Base-by-base conservation (phyloP, 768 basidiomycete species). In the Asterophora lycoperdoides region DNA sequence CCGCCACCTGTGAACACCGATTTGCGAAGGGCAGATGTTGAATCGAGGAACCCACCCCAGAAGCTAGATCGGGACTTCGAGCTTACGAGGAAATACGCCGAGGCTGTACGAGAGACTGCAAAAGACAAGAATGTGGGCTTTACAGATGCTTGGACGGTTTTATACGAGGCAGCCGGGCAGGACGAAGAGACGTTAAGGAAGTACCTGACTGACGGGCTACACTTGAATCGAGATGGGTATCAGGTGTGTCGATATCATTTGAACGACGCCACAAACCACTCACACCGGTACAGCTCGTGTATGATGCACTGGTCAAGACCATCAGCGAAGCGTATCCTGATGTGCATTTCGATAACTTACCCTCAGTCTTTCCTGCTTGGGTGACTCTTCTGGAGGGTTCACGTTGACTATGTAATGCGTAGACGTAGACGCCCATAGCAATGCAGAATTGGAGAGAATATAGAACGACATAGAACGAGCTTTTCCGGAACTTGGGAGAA, bases 1-100 rank as follows among this genome's bases (percentile, higher is more conserved):
- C 89, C 93, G 10, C 89, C 93, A 4, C 93, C 93, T 1, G 75
- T 92, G 45, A 87, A 85, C 58, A 80, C 80, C 6, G 56, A 75
- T 55, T 79, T 80, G 51, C 72, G 87, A 56, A 60, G 58, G 34
- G 75, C 70, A 37, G 76, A 79, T 58, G 68, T 83, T 36, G 68
- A 67, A 19, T 64, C 71, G 14, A 73, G 79, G 38, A 67, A 73
- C 47, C 79, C 80, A 7, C 77, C 81, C 14, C 52, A 69, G 41
- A 67, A 60, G 38, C 66, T 80, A 45, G 85, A 89, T 61, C 77
- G 89, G 9, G 61, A 68, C 32, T 86, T 86, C 57, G 79, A 75
- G 18, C 70, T 68, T 15, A 87, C 90, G 14, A 77, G 68, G 51
- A 57, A 58, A 28, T 95, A 94, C 63, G 89, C 89, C 4, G 73